Base-by-base conservation (phyloP, 148 eudicot genomes). In the Gaultheria prostrata region DNA sequence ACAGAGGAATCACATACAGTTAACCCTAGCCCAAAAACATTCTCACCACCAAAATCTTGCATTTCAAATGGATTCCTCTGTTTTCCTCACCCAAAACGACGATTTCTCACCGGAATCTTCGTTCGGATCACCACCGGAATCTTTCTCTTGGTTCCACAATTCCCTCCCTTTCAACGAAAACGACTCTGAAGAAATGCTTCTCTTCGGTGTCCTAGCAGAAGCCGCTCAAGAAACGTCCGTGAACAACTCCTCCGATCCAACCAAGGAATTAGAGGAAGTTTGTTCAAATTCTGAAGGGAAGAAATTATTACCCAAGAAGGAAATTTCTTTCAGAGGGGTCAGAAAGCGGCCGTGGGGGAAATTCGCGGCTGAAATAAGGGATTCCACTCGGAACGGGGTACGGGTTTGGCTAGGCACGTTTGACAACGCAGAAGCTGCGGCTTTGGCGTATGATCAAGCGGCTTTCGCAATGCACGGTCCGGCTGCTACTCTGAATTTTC, bases 361-460 rank as follows among this genome's bases (percentile, higher is more conserved):
- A 61, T 92, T 84, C 59, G 95, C 98, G 0, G 98, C 95, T 0
- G 98, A 94, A 79, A 94, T 94, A 48, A 82, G 97, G 35, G 97
- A 94, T 59, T 94, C 97, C 0, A 94, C 97, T 0, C 85, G 97
- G 81, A 94, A 94, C 30, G 95, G 98, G 0, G 86, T 92, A 1
- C 83, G 98, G 85, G 98, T 94, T 0, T 94, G 95, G 98, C 70
- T 94, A 9, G 98, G 98, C 13, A 94, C 98, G 17, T 94, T 94
- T 65, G 94, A 94, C 76, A 92, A 87, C 6, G 90, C 95, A 0
- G 95, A 94, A 59, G 93, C 89, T 0, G 97, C 97, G 1, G 94
- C 97, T 1, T 17, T 93, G 85, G 97, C 90, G 4, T 93, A 93
- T 50, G 97, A 93, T 57, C 98, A 94, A 74, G 95, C 98, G 0